Evolutionary conservation across 441 rosid genomes (phyloP).

Genomic region (Euphorbia celastroides): DNA sequence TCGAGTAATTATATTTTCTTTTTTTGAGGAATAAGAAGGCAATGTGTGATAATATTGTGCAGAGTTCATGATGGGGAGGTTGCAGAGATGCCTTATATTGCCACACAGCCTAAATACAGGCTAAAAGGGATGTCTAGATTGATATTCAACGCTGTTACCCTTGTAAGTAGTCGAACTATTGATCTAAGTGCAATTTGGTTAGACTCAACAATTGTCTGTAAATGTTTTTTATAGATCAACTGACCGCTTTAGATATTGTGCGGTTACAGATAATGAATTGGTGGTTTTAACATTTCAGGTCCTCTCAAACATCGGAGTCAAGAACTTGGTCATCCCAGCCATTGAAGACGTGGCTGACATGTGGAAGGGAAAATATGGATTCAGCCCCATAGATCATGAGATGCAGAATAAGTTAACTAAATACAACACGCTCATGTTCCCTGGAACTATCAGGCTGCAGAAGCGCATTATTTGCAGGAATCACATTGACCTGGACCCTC

Average conservation of each 20-base stretch:
- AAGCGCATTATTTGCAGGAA: not conserved
- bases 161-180: not conserved
- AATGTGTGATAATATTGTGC: not conserved
- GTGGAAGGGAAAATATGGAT: not conserved
- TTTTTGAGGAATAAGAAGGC: not conserved
- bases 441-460: not conserved
- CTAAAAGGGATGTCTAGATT: not conserved
- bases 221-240: too few relatives aligned
- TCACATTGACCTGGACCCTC: too few relatives aligned
- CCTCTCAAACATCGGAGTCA: not conserved
- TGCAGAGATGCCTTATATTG: conserved; percentile 37
- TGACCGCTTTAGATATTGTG: too few relatives aligned
- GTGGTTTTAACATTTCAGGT: not conserved
- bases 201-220: too few relatives aligned
- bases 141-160: not conserved
- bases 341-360: not conserved
- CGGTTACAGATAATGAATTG: not conserved
- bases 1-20: not conserved
- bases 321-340: not conserved
- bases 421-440: not conserved
- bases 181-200: not conserved
- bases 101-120: conserved; percentile 16
- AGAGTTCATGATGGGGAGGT: conserved; percentile 27
- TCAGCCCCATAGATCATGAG: not conserved
- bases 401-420: not conserved